Percentiles rank a stretch among this genome's conserved stretches.
Evolutionary conservation across 2,329 filamentous ascomycete genomes (phyloP).

Genomic region (Scytalidium lignicola): DNA sequence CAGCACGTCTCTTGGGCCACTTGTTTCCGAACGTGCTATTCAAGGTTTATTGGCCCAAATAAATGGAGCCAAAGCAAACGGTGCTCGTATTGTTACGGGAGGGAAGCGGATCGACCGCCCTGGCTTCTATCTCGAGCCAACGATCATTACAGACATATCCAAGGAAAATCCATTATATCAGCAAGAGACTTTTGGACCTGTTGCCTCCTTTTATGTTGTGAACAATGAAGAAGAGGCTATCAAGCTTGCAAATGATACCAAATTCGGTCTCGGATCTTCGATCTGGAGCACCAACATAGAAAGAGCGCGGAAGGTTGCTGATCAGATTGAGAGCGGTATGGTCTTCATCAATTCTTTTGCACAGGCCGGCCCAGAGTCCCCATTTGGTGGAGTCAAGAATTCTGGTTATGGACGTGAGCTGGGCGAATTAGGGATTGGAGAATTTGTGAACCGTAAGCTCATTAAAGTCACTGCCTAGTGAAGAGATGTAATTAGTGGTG

Average conservation of each 20-base stretch:
- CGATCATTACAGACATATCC: constrained; percentile 1
- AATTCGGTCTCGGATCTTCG: neutral
- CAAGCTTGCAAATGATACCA: constrained; percentile 46
- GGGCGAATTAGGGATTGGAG: constrained; percentile 44
- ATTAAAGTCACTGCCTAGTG: neutral
- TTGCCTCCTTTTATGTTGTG: constrained; percentile 52
- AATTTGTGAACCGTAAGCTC: constrained; percentile 42
- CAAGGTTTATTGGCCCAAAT: neutral
- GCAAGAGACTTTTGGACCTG: constrained; percentile 46
- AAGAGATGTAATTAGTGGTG: no score
- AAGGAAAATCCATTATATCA: neutral
- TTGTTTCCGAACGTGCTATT: neutral
- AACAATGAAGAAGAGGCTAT: constrained; percentile 50
- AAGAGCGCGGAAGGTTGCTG: neutral
- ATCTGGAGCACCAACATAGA: neutral
- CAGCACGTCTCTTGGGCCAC: neutral
- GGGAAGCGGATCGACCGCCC: neutral
- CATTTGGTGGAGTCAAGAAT: constrained; percentile 49
- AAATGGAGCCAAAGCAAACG: neutral
- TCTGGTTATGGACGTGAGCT: constrained; percentile 45
- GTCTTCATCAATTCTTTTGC: neutral
- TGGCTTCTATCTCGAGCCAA: constrained; percentile 1
- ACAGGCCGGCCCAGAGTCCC: constrained; percentile 13
- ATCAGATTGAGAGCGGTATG: neutral
- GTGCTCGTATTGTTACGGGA: neutral